phyloP scores from a whole-genome alignment of 306 rosid genomes.

The Psophocarpus tetragonolobus region DNA sequence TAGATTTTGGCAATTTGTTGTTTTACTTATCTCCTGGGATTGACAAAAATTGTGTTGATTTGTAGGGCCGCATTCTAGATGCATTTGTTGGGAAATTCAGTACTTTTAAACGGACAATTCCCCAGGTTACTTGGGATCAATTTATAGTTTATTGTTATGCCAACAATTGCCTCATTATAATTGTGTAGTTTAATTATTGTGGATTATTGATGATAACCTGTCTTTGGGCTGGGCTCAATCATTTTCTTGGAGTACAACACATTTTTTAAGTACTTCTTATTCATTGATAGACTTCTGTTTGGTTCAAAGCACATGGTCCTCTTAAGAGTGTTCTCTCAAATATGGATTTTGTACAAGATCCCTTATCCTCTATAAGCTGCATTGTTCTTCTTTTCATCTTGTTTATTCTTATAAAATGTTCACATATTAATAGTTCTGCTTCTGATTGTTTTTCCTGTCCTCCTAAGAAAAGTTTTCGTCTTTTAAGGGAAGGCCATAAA shows the following conservation, averaged over 20 bases:
- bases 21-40: conserved; percentile 28
- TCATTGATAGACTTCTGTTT: neutral
- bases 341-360: conserved; percentile 3
- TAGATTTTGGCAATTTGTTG: conserved; percentile 28
- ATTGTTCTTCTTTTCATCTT: neutral
- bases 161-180: neutral
- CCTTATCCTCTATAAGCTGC: neutral
- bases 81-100: conserved; percentile 98
- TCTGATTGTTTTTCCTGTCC: neutral
- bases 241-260: conserved; percentile 2
- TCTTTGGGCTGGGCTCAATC: neutral
- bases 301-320: neutral
- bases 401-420: neutral
- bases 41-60: conserved; percentile 28
- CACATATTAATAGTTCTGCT: neutral
- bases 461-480: neutral
- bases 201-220: neutral
- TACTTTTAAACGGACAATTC: conserved; percentile 94
- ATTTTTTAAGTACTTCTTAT: neutral
- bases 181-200: conserved; percentile 5
- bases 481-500: neutral
- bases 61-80: conserved; percentile 93
- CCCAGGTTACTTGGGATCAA: conserved; percentile 65
- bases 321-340: neutral
- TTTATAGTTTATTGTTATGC: conserved; percentile 2